phyloP scores from a whole-genome alignment of 1,284 basidiomycete genomes.

The Tilletia caries region DNA sequence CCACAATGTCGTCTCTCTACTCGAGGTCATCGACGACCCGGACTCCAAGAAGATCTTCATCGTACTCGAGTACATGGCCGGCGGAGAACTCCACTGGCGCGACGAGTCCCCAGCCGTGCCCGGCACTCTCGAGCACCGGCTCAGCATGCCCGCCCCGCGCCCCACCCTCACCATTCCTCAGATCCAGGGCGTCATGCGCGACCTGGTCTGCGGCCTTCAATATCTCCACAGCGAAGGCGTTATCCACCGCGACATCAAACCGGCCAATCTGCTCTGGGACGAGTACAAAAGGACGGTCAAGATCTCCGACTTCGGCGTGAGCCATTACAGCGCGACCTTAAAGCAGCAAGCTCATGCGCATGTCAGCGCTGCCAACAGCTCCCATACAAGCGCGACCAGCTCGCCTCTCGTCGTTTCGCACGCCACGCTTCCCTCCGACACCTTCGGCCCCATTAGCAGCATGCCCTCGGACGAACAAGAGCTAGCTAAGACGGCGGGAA shows the following conservation, averaged over 20 bases:
- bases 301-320: constrained; percentile 96
- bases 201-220: constrained; percentile 87
- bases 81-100: constrained; percentile 90
- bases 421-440: neutral
- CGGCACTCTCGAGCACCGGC: constrained; percentile 54
- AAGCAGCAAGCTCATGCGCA: constrained; percentile 47
- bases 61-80: constrained; percentile 93
- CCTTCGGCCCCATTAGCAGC: neutral
- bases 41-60: constrained; percentile 87
- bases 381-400: neutral
- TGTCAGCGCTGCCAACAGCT: constrained; percentile 1
- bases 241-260: constrained; percentile 99
- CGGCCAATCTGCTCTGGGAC: constrained; percentile 90
- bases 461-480: constrained; percentile 76
- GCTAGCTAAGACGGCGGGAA: constrained; percentile 88
- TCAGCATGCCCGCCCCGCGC: constrained; percentile 24
- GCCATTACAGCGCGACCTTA: constrained; percentile 85
- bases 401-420: neutral
- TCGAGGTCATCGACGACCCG: constrained; percentile 93
- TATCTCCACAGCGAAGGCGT: constrained; percentile 95
- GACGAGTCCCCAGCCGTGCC: constrained; percentile 24
- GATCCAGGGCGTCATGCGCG: constrained; percentile 79
- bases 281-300: constrained; percentile 74
- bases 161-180: constrained; percentile 80
- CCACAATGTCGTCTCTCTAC: constrained; percentile 82